Evolutionary conservation across 495 filamentous ascomycete genomes (phyloP), one percentile per base, ranked within the genome.

Genomic region (Peziza echinospora): DNA sequence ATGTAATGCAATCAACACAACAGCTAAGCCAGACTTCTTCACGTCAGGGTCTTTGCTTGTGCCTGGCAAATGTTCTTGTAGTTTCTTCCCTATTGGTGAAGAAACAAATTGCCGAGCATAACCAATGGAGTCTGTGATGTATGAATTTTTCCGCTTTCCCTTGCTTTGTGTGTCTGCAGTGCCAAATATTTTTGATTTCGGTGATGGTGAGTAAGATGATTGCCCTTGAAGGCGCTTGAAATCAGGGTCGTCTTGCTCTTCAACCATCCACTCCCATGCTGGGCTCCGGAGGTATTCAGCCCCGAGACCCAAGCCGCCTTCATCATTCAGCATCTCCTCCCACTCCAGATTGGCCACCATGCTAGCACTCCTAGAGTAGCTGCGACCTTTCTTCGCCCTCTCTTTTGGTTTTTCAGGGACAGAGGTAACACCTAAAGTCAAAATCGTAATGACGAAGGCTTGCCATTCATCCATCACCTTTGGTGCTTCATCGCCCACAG

Each of bases 1-100:
- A 60, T 96, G 91, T 21, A 97, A 68, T 11, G 73, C 76, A 43
- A 89, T 65, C 8, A 94, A 65, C 2, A 87, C 66, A 42, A 75
- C 77, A 49, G 73, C 72, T 30, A 60, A 43, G 10, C 56, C 56
- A 23, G 47, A 52, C 49, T 52, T 56, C 26, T 37, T 46, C 7
- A 56, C 41, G 16, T 55, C 50, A 41, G 40, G 43, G 21, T 42
- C 24, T 21, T 47, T 46, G 3, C 46, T 46, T 5, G 45, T 48
- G 43, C 10, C 11, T 43, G 41, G 10, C 13, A 56, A 49, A 41
- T 55, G 48, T 28, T 56, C 50, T 5, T 49, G 47, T 5, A 43
- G 16, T 60, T 34, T 19, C 25, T 66, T 51, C 5, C 78, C 75
- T 30, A 65, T 47, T 28, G 65, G 52, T 5, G 72, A 77, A 24